phyloP scores from a whole-genome alignment of 768 basidiomycete species.

The Podaxis rugospora region DNA sequence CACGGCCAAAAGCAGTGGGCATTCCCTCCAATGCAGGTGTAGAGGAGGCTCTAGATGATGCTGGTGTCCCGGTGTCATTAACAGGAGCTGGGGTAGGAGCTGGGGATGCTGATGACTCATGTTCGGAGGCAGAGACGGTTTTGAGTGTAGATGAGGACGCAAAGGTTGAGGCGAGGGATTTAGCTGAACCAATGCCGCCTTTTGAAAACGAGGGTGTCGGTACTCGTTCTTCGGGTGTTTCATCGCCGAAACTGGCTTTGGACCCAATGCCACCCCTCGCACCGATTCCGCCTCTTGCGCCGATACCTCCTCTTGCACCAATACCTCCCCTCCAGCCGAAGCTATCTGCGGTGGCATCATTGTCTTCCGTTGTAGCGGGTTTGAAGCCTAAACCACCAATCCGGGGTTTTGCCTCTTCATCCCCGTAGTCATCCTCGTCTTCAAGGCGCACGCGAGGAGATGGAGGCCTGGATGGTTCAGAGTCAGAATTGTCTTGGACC shows the following conservation, averaged over 20 bases:
- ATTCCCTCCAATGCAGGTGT: conserved; percentile 19
- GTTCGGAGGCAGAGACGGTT: conserved; percentile 10
- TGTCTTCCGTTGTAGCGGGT: conserved; percentile 8
- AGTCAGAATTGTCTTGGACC: conserved; percentile 37
- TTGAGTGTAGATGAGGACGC: conserved; percentile 12
- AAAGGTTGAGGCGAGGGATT: conserved; percentile 8
- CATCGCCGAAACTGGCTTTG: not conserved
- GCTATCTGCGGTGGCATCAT: not conserved
- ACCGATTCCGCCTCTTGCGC: conserved; percentile 10
- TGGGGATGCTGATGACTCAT: conserved; percentile 12
- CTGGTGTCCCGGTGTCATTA: not conserved
- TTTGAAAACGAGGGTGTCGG: conserved; percentile 31
- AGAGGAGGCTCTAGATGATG: conserved; percentile 5
- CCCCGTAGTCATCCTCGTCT: conserved; percentile 43
- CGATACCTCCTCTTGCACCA: conserved; percentile 1
- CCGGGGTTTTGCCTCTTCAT: conserved; percentile 33
- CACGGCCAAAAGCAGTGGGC: conserved; percentile 38
- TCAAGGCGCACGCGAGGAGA: conserved; percentile 53
- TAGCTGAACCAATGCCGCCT: conserved; percentile 36
- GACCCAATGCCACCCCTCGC: conserved; percentile 17
- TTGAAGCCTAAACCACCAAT: conserved; percentile 42
- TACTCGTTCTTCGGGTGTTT: not conserved
- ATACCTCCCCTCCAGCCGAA: conserved; percentile 8
- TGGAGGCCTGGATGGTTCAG: conserved; percentile 47
- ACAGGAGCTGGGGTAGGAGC: conserved; percentile 1